A percentile compares a stretch with the other conserved stretches of the same genome.
These are phyloP conservation scores for Hypoxylon sp. DNA, from an alignment of 2,329 filamentous ascomycete genomes.

Conservation along the genomic window DNA sequence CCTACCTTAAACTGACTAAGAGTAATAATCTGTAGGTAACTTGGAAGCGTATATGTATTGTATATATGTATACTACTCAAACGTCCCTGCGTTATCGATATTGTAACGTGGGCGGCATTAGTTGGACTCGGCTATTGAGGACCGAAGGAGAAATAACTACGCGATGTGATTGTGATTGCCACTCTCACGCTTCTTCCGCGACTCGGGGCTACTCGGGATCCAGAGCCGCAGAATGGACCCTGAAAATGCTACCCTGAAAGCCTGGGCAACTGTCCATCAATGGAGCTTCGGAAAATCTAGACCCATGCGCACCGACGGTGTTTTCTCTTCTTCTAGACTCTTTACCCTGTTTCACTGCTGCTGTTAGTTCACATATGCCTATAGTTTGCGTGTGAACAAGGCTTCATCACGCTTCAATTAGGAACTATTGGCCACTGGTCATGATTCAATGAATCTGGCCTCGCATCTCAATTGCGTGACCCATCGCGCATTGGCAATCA, in stretches of 20 bases:
- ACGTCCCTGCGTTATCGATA: slow-evolving; percentile 1
- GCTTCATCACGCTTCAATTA: slow-evolving; percentile 14
- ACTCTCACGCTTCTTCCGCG: slow-evolving; percentile 17
- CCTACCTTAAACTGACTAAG: not conserved
- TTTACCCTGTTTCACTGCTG: slow-evolving; percentile 24
- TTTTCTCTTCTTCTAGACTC: slow-evolving; percentile 29
- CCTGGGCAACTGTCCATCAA: slow-evolving; percentile 27
- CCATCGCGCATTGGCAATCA: slow-evolving; percentile 4
- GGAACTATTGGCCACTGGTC: slow-evolving; percentile 15
- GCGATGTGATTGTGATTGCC: slow-evolving; percentile 31
- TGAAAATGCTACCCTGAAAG: slow-evolving; percentile 42
- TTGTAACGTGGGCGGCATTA: slow-evolving; percentile 6
- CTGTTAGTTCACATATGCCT: not conserved
- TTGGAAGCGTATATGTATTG: too few relatives aligned
- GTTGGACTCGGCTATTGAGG: slow-evolving; percentile 14
- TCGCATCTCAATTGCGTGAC: slow-evolving; percentile 40
- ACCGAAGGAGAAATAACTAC: slow-evolving; percentile 19
- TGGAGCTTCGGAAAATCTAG: slow-evolving; percentile 39
- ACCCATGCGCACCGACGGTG: slow-evolving; percentile 31
- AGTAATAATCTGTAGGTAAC: not conserved
- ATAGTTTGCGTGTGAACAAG: slow-evolving; percentile 1
- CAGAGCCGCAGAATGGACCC: slow-evolving; percentile 46
- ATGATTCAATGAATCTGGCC: slow-evolving; percentile 31
- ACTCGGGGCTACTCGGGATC: slow-evolving; percentile 42
- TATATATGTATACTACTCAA: not conserved